A percentile compares a stretch with the other conserved stretches of the same genome.
phyloP scores from a whole-genome alignment of 1,284 basidiomycete genomes.

The Boletus holoroseus region DNA sequence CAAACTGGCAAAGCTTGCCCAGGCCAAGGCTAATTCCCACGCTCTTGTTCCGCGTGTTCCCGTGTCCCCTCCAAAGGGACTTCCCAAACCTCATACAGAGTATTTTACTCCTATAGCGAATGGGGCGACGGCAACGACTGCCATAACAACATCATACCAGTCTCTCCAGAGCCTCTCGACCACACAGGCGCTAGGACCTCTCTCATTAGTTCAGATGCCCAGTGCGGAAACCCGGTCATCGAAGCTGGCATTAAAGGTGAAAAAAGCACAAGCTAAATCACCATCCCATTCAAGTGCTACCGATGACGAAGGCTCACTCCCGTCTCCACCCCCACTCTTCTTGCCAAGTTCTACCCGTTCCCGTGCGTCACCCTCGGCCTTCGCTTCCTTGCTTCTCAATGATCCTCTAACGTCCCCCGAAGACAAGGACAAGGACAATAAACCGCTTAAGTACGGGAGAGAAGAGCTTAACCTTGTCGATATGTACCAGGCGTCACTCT shows the following conservation, averaged over 20 bases:
- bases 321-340: slow-evolving; percentile 53
- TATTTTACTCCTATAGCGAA: slow-evolving; percentile 71
- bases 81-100: slow-evolving; percentile 50
- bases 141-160: slow-evolving; percentile 73
- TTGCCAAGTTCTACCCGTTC: slow-evolving; percentile 43
- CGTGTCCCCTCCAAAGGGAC: slow-evolving; percentile 28
- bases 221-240: slow-evolving; percentile 41
- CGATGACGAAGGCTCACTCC: slow-evolving; percentile 36
- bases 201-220: slow-evolving; percentile 32
- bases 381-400: slow-evolving; percentile 66
- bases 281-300: slow-evolving; percentile 32
- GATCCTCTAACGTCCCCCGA: slow-evolving; percentile 42
- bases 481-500: slow-evolving; percentile 29
- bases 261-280: slow-evolving; percentile 44
- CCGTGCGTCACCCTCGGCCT: slow-evolving; percentile 69
- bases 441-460: slow-evolving; percentile 30
- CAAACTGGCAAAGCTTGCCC: slow-evolving; percentile 65
- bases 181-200: slow-evolving; percentile 19
- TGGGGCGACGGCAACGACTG: slow-evolving; percentile 68
- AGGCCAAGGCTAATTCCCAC: slow-evolving; percentile 47
- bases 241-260: slow-evolving; percentile 66
- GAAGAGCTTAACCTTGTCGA: slow-evolving; percentile 30
- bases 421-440: slow-evolving; percentile 31
- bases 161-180: slow-evolving; percentile 48
- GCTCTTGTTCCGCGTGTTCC: slow-evolving; percentile 36